Evolutionary conservation across 768 basidiomycete genomes (phyloP).

Genomic region (Hericium rajendrae): DNA sequence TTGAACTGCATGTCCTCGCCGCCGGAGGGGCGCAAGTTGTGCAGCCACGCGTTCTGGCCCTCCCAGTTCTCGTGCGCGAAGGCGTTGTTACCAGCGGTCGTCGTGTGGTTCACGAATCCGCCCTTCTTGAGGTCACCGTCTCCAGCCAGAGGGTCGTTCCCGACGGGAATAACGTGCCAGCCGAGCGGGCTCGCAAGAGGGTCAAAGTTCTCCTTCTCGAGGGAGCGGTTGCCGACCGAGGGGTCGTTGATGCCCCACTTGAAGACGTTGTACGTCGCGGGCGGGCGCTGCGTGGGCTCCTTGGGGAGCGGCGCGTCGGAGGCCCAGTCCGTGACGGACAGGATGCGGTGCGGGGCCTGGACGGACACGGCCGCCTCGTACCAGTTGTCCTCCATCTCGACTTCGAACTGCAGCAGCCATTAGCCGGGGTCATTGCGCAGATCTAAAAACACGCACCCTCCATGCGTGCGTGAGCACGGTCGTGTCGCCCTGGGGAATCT

Average conservation of each 20-base stretch:
- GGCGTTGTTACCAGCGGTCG: conserved; percentile 84
- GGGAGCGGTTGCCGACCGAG: conserved; percentile 46
- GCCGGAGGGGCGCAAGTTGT: conserved; percentile 75
- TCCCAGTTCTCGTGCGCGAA: conserved; percentile 95
- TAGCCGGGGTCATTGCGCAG: too few relatives aligned
- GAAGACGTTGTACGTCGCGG: conserved; percentile 59
- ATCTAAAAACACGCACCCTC: conserved; percentile 38
- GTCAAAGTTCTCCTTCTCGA: conserved; percentile 65
- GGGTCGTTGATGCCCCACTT: conserved; percentile 85
- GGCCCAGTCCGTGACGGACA: conserved; percentile 93
- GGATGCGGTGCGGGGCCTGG: conserved; percentile 61
- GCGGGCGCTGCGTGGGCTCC: conserved; percentile 16
- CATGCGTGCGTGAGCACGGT: conserved; percentile 69
- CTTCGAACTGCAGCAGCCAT: conserved; percentile 50
- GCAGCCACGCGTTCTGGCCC: conserved; percentile 51
- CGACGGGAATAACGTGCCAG: conserved; percentile 80
- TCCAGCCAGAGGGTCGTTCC: conserved; percentile 49
- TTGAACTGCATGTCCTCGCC: conserved; percentile 50
- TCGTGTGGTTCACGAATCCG: conserved; percentile 48
- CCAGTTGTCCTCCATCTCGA: conserved; percentile 94
- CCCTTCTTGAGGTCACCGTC: conserved; percentile 12
- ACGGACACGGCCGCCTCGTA: conserved; percentile 85
- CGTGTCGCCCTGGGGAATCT: conserved; percentile 59
- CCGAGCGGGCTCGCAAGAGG: conserved; percentile 73
- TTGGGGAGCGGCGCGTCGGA: conserved; percentile 55